Conservation (phyloP, 1,284 basidiomycete species). For the Tetrapyrgos nigripes region DNA sequence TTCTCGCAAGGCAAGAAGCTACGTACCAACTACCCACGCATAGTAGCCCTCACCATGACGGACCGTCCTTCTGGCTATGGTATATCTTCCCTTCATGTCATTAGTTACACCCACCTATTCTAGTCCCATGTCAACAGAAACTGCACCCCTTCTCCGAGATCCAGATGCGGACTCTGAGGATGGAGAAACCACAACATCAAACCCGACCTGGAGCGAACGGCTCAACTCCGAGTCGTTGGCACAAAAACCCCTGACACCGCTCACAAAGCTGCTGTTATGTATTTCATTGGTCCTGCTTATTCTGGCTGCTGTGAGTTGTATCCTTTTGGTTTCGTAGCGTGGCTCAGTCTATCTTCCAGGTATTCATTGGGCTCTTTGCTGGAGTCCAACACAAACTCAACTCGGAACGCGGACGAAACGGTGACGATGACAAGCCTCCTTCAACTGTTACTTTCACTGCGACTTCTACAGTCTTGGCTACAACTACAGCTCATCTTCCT, state of each 20-base stretch:
- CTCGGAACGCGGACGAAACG: conserved; percentile 46
- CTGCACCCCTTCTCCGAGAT: conserved; percentile 59
- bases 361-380: conserved; percentile 93
- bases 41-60: conserved; percentile 14
- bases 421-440: conserved; percentile 39
- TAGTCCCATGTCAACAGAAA: conserved; percentile 46
- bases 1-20: neutral
- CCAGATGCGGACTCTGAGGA: conserved; percentile 36
- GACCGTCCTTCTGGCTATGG: conserved; percentile 47
- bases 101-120: conserved; percentile 2
- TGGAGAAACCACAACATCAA: conserved; percentile 25
- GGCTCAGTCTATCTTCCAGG: conserved; percentile 30
- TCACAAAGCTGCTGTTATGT: conserved; percentile 84
- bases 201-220: conserved; percentile 53
- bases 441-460: conserved; percentile 35
- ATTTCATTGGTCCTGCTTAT: conserved; percentile 82
- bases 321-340: neutral
- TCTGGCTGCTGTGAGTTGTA: conserved; percentile 63
- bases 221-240: conserved; percentile 61
- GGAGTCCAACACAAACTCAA: conserved; percentile 83
- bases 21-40: neutral
- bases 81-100: conserved; percentile 23
- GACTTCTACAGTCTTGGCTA: conserved; percentile 35
- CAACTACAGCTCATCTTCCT: conserved; percentile 41
- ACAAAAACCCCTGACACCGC: conserved; percentile 81